Base-by-base conservation (phyloP, 257 asterid species). In the Solanum peruvianum region DNA sequence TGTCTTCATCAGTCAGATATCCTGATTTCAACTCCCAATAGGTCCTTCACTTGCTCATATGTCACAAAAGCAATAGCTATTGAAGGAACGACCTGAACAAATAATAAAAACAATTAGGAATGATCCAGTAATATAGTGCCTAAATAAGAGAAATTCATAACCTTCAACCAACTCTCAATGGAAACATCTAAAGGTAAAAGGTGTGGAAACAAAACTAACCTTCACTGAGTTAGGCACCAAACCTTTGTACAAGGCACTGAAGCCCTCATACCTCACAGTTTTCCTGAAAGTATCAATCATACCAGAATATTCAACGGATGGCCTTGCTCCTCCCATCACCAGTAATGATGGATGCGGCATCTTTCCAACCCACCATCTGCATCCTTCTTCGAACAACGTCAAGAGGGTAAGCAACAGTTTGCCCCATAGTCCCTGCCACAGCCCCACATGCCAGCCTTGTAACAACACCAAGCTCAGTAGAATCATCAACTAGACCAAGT, bases 341-440 rank as follows among this genome's bases (percentile, higher is more conserved):
- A 37, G 96, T 87, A 72, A 95, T 93, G 52, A 97, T 85, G 52
- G 99, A 95, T 89, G 98, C 84, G 84, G 98, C 99, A 86, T 95
- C 93, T 86, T 88, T 95, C 99, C 99, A 95, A 66, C 99, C 99
- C 78, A 93, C 98, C 99, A 97, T 97, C 93, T 97, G 99, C 99
- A 97, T 97, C 91, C 99, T 93, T 88, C 99, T 89, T 66, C 99
- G 98, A 67, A 97, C 93, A 82, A 97, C 99, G 85, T 97, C 99
- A 41, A 97, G 98, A 27, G 99, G 99, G 91, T 97, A 97, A 20
- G 99, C 98, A 89, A 97, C 94, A 86, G 99, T 97, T 92, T 97
- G 99, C 66, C 99, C 99, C 84, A 95, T 93, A 71, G 99, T 95
- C 85, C 99, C 99, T 80, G 99, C 99, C 27, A 90, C 98, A 60